Conservation (phyloP, 2,329 filamentous ascomycete genomes). For the Neonectria coccinea region DNA sequence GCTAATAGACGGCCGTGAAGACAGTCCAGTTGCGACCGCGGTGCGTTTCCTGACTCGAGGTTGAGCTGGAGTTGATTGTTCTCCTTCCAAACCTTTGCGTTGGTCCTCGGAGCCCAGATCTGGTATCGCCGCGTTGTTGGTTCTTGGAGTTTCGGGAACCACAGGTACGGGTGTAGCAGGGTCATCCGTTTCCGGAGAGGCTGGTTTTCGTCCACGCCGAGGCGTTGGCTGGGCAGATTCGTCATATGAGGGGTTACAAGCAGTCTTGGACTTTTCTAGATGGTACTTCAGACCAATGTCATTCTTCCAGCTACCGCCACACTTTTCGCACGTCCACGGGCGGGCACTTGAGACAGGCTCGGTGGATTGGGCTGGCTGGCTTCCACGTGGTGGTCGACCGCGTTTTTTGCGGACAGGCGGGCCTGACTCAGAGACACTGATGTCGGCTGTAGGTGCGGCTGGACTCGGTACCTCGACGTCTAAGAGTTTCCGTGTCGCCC, state of each 20-base stretch:
- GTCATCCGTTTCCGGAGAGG: constrained; percentile 25
- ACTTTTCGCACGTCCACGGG: constrained; percentile 63
- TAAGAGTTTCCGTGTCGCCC: not conserved
- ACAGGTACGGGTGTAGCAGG: constrained; percentile 7
- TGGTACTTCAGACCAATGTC: constrained; percentile 70
- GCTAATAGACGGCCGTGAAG: constrained; percentile 39
- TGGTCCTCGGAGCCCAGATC: constrained; percentile 11
- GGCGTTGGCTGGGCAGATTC: constrained; percentile 25
- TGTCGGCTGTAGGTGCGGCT: constrained; percentile 4
- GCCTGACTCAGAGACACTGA: constrained; percentile 4
- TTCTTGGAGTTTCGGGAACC: constrained; percentile 15
- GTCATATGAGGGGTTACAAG: constrained; percentile 63
- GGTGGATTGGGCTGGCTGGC: constrained; percentile 15
- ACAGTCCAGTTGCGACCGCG: constrained; percentile 31
- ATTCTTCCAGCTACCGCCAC: constrained; percentile 68
- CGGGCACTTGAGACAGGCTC: constrained; percentile 40
- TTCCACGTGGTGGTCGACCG: constrained; percentile 37
- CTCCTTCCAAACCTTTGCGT: not conserved
- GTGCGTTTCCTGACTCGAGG: constrained; percentile 29
- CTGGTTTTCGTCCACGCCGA: constrained; percentile 34
- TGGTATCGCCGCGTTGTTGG: not conserved
- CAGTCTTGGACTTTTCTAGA: constrained; percentile 63
- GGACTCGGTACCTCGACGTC: constrained; percentile 12
- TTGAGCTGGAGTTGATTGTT: constrained; percentile 19
- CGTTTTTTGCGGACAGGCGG: constrained; percentile 44